Evolutionary conservation across 2,329 filamentous ascomycete genomes (phyloP).

Genomic region (Cryoendolithus antarcticus): DNA sequence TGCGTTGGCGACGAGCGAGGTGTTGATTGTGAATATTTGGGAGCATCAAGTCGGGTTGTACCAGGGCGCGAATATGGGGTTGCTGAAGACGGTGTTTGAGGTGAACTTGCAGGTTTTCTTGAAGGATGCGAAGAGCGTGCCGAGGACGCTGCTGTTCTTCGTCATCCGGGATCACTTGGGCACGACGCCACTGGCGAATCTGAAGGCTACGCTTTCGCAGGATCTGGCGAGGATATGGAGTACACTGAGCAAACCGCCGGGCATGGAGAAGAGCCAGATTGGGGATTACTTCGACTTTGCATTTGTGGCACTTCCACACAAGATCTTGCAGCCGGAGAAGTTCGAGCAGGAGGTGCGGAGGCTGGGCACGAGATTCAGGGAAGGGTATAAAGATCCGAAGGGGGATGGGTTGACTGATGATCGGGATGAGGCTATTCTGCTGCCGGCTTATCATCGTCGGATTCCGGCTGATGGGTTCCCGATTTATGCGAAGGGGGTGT

Average conservation of each 20-base stretch:
- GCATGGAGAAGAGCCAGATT: constrained; percentile 77
- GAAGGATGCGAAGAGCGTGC: constrained; percentile 85
- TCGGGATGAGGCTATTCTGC: constrained; percentile 65
- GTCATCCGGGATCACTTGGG: constrained; percentile 96
- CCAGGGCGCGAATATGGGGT: constrained; percentile 96
- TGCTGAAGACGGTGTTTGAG: constrained; percentile 97
- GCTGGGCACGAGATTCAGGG: constrained; percentile 67
- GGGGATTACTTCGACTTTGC: constrained; percentile 98
- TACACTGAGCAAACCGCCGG: constrained; percentile 78
- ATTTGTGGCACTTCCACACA: constrained; percentile 90
- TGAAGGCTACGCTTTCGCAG: constrained; percentile 80
- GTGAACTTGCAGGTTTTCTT: constrained; percentile 95
- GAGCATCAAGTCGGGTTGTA: constrained; percentile 97
- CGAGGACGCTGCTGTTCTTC: constrained; percentile 90
- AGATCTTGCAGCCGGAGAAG: constrained; percentile 87
- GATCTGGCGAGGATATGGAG: constrained; percentile 89
- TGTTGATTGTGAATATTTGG: constrained; percentile 98
- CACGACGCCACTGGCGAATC: constrained; percentile 76
- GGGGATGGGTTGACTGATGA: constrained; percentile 52
- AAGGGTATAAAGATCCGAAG: constrained; percentile 63
- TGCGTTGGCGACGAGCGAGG: constrained; percentile 91
- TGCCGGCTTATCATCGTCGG: constrained; percentile 87
- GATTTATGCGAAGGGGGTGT: constrained; percentile 82
- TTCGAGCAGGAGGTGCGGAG: constrained; percentile 71
- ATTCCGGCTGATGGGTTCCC: constrained; percentile 97